phyloP scores from a whole-genome alignment of 106 monocot species.

The Phalaenopsis equestris region DNA sequence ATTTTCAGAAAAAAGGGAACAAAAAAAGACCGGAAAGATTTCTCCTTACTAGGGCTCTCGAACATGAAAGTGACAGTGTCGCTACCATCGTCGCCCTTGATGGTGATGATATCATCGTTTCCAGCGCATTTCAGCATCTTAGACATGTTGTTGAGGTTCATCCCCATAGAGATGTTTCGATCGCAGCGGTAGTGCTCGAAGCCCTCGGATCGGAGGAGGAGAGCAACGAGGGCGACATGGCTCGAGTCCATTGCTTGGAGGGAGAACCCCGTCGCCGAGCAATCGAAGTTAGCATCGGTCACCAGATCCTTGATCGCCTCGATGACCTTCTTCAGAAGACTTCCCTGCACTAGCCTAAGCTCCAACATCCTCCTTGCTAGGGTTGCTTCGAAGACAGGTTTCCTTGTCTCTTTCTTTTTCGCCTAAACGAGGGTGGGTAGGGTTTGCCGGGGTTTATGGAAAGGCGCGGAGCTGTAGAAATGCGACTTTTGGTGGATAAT shows the following conservation, averaged over 20 bases:
- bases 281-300: conserved; percentile 31
- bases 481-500: no score
- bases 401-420: no score
- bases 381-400: no score
- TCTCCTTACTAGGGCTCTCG: conserved; percentile 19
- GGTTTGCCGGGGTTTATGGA: no score
- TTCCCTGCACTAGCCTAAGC: conserved; percentile 25
- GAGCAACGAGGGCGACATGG: conserved; percentile 28
- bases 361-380: conserved; percentile 20
- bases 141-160: conserved; percentile 37
- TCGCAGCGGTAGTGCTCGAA: conserved; percentile 40
- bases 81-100: conserved; percentile 27
- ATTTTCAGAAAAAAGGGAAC: neutral
- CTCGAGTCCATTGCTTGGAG: conserved; percentile 31
- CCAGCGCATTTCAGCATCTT: conserved; percentile 39
- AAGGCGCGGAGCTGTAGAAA: no score
- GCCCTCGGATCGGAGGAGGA: conserved; percentile 31
- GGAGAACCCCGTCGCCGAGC: conserved; percentile 23
- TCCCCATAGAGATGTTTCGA: conserved; percentile 36
- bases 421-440: no score
- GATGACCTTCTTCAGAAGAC: conserved; percentile 31
- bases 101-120: conserved; percentile 27
- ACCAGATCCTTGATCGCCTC: conserved; percentile 31
- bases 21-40: neutral
- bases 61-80: conserved; percentile 31